Evolutionary conservation across 306 rosid genomes (phyloP).

Genomic region (Lathyrus tuberosus): DNA sequence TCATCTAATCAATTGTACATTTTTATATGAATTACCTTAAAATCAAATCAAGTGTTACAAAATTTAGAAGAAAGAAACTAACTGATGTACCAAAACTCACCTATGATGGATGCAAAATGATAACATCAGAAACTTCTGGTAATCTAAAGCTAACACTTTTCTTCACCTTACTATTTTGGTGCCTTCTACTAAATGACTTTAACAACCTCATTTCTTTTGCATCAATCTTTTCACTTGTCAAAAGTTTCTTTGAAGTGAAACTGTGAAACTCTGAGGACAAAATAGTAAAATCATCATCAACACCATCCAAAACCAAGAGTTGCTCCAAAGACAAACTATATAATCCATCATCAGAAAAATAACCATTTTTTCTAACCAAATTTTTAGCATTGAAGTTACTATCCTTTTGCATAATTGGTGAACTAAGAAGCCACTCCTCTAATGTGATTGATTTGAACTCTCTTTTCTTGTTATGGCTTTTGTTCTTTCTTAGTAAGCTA

Average conservation of each 20-base stretch:
- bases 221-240: conserved; percentile 38
- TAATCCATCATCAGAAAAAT: conserved; percentile 13
- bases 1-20: conserved; percentile 6
- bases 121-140: conserved; percentile 57
- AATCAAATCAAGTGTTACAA: not conserved
- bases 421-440: conserved; percentile 45
- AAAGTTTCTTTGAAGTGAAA: conserved; percentile 32
- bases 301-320: conserved; percentile 18
- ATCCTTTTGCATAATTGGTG: conserved; percentile 30
- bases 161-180: conserved; percentile 42
- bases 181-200: conserved; percentile 36
- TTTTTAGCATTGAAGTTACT: conserved; percentile 17
- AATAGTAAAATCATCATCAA: conserved; percentile 7
- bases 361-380: not conserved
- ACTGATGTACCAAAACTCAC: conserved; percentile 2
- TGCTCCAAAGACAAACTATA: conserved; percentile 38
- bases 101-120: conserved; percentile 45
- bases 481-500: not conserved
- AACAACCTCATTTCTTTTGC: conserved; percentile 38
- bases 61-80: conserved; percentile 7
- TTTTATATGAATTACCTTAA: not conserved
- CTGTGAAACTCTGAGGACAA: conserved; percentile 1
- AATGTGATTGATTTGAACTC: conserved; percentile 21
- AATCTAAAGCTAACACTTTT: conserved; percentile 53
- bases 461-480: conserved; percentile 15